A percentile compares a stretch with the other conserved stretches of the same genome.
Conservation (phyloP, 805 yeast species). For the Pichia deserticola region DNA sequence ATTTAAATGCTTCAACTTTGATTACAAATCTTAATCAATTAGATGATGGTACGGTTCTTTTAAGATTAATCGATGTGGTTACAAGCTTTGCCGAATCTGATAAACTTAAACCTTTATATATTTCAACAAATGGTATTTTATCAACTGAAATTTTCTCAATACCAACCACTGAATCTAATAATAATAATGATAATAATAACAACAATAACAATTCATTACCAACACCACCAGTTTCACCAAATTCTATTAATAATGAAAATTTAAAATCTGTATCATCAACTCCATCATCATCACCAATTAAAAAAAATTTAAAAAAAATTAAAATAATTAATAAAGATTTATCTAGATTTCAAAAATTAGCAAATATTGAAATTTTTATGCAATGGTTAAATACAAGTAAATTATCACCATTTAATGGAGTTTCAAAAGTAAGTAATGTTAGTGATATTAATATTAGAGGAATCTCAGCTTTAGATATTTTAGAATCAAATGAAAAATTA, state of each 20-base stretch:
- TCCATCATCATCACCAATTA: no score
- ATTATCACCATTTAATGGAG: slow-evolving; percentile 1
- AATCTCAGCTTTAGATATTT: slow-evolving; percentile 1
- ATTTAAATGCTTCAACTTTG: not conserved
- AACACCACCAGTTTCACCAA: not conserved
- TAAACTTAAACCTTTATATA: not conserved
- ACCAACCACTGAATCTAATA: not conserved
- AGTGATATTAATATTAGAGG: not conserved
- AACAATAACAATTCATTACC: not conserved
- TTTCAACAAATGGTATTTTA: not conserved
- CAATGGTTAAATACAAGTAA: slow-evolving; percentile 4
- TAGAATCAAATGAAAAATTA: not conserved
- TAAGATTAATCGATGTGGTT: not conserved
- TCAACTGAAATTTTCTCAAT: not conserved
- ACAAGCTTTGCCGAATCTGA: not conserved
- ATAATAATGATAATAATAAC: no score
- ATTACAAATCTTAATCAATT: not conserved
- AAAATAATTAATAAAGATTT: not conserved
- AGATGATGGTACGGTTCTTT: slow-evolving; percentile 1
- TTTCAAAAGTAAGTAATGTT: not conserved
- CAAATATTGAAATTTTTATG: slow-evolving; percentile 1
- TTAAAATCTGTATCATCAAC: no score
- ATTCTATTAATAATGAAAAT: not conserved
- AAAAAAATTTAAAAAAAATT: no score
- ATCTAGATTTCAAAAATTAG: slow-evolving; percentile 4